Base-by-base conservation (phyloP, 2,329 filamentous ascomycete species). In the Fusarium piperis region DNA sequence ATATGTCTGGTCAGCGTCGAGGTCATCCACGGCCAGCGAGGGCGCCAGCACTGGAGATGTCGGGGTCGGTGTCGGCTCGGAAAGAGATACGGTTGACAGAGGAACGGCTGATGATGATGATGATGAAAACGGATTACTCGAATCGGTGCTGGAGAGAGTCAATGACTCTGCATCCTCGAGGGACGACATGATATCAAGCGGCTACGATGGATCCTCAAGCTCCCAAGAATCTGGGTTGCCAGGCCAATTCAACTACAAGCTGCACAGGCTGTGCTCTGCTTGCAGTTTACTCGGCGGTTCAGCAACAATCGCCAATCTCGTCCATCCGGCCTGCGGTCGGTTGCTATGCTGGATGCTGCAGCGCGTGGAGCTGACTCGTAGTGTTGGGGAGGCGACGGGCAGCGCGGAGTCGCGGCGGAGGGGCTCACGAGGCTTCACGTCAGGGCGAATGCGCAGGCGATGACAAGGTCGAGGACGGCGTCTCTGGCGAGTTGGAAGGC, bases 261-360 rank as follows among this genome's bases (percentile, higher is more conserved):
- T 55, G 72, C 64, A 70, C 59, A 59, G 36, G 58, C 18, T 60
- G 64, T 67, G 60, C 66, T 63, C 52, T 60, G 62, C 65, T 62
- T 74, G 74, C 70, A 69, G 71, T 68, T 69, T 71, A 68, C 65
- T 68, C 68, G 74, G 67, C 72, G 67, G 56, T 65, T 70, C 59
- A 68, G 63, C 66, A 51, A 65, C 41, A 51, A 64, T 67, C 66
- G 68, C 64, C 46, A 73, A 56, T 67, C 38, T 69, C 59, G 56
- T 77, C 75, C 75, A 77, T 76, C 53, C 68, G 63, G 65, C 39
- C 62, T 60, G 62, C 67, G 53, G 59, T 56, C 32, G 41, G 41
- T 55, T 69, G 35, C 36, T 67, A 44, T 33, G 35, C 36, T 53
- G 48, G 18, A 39, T 58, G 36, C 26, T 20, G 51, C 35, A 20